phyloP scores from a whole-genome alignment of 164 flowering plant species.

The Cinnamomum micranthum region DNA sequence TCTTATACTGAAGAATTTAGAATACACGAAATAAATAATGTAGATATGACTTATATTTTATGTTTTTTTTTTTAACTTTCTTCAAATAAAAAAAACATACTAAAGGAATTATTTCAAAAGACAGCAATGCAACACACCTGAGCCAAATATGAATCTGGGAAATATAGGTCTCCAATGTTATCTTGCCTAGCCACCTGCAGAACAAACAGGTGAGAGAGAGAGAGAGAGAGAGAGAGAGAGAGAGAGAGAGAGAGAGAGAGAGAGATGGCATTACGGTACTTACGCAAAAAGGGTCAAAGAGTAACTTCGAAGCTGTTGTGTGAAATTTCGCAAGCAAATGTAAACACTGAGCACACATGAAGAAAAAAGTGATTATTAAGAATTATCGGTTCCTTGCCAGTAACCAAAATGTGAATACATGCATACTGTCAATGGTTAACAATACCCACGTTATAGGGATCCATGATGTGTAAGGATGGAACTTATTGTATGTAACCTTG shows the following conservation, averaged over 20 bases:
- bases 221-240: neutral
- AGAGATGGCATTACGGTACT: slow-evolving; percentile 20
- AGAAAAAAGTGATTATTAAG: neutral
- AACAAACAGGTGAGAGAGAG: neutral
- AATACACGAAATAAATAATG: neutral
- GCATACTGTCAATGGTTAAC: neutral
- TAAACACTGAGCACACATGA: slow-evolving; percentile 61
- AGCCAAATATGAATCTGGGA: slow-evolving; percentile 99
- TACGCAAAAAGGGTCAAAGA: slow-evolving; percentile 94
- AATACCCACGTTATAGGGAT: slow-evolving; percentile 91
- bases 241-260: neutral
- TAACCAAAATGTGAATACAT: neutral
- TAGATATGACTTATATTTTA: neutral
- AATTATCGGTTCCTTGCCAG: slow-evolving; percentile 5
- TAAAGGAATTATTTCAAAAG: neutral
- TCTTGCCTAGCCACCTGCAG: slow-evolving; percentile 97
- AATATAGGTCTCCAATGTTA: slow-evolving; percentile 95
- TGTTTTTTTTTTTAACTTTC: neutral
- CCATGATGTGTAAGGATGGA: slow-evolving; percentile 99
- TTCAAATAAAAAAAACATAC: neutral
- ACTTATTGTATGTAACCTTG: slow-evolving; percentile 80
- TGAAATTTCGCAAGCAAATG: slow-evolving; percentile 86
- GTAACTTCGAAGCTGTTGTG: slow-evolving; percentile 77
- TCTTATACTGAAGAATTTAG: too few species aligned
- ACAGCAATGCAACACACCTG: slow-evolving; percentile 43